Conservation (phyloP, 2,329 filamentous ascomycete species). For the Hymenoscyphus fraxineus region DNA sequence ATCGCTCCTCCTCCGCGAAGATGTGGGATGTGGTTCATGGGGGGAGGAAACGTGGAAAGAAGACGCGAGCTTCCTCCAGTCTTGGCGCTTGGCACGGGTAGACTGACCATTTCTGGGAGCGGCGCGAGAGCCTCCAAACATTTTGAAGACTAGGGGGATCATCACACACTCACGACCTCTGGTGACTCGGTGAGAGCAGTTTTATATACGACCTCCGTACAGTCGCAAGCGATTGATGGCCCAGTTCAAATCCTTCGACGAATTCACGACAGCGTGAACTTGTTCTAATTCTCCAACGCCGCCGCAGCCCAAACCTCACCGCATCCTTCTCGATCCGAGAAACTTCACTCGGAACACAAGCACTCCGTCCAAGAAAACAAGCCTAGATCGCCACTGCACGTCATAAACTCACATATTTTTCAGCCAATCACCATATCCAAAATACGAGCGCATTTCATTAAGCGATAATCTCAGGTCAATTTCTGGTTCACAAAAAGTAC, state of each 20-base stretch:
- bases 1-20: not conserved
- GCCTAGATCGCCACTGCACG: not conserved
- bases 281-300: not conserved
- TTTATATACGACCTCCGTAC: not conserved
- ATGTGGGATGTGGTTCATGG: not conserved
- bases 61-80: not conserved
- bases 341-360: slow-evolving; percentile 2
- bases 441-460: not conserved
- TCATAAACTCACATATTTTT: not conserved
- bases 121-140: not conserved
- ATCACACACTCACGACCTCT: not conserved
- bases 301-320: not conserved
- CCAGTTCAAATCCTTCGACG: too few relatives aligned
- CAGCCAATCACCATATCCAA: not conserved
- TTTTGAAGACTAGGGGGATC: not conserved
- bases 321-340: not conserved
- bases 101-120: not conserved
- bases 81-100: not conserved
- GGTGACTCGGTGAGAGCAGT: not conserved
- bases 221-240: too few relatives aligned
- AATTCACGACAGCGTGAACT: too few relatives aligned
- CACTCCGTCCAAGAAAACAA: not conserved
- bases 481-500: too few relatives aligned
- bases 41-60: not conserved
- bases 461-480: too few relatives aligned